These are phyloP conservation scores for Aegle marmelos DNA, from an alignment of 345 rosid genomes.

Conservation along the genomic window DNA sequence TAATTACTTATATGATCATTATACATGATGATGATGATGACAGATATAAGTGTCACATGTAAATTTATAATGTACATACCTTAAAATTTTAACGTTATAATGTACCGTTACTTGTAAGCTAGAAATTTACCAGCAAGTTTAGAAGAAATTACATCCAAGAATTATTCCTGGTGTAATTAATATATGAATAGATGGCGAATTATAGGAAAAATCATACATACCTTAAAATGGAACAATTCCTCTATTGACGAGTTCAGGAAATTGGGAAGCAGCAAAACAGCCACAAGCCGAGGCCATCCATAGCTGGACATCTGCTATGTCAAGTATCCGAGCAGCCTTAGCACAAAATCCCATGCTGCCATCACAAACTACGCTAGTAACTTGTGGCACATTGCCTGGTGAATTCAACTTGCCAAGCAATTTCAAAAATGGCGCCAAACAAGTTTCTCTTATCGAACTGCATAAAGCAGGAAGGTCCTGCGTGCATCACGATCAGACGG, in stretches of 20 bases:
- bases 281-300: constrained; percentile 29
- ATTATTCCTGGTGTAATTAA: too few relatives aligned
- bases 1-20: too few relatives aligned
- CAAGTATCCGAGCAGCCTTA: constrained; percentile 18
- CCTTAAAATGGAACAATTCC: constrained; percentile 34
- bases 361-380: constrained; percentile 29
- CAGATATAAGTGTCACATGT: too few relatives aligned
- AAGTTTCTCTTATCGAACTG: constrained; percentile 21
- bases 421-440: constrained; percentile 30
- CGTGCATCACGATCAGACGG: constrained; percentile 25
- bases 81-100: too few relatives aligned
- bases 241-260: constrained; percentile 13
- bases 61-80: too few relatives aligned
- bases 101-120: too few relatives aligned
- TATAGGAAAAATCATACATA: neutral
- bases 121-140: too few relatives aligned
- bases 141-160: too few relatives aligned
- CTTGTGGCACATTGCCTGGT: constrained; percentile 9
- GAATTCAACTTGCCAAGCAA: constrained; percentile 22
- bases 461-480: constrained; percentile 17
- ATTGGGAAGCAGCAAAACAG: constrained; percentile 22
- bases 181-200: too few relatives aligned
- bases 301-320: constrained; percentile 24
- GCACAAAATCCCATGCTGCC: constrained; percentile 32
- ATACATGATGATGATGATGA: too few relatives aligned